phyloP scores from a whole-genome alignment of 225 moss, liverwort and hornwort species.

The Lunularia cruciata region DNA sequence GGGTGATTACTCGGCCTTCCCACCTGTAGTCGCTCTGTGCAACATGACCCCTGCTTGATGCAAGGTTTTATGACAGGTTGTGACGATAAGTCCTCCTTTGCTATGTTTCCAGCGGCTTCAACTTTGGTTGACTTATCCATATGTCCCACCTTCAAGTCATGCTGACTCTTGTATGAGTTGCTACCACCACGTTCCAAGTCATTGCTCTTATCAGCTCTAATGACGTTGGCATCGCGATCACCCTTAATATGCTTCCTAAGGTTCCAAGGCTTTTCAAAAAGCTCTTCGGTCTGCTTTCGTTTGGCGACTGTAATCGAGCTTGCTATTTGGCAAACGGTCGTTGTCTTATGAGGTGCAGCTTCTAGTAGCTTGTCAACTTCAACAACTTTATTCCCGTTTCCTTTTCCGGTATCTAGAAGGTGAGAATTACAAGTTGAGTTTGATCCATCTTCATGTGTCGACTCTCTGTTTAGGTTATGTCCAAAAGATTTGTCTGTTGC shows the following conservation, averaged over 20 bases:
- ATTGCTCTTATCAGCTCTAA: not conserved
- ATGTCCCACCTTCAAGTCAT: not conserved
- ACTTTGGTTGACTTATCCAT: not conserved
- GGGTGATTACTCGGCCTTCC: not conserved
- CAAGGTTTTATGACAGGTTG: not conserved
- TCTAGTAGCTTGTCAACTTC: not conserved
- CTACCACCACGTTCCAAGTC: not conserved
- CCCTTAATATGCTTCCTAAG: constrained; percentile 20
- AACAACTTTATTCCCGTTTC: not conserved
- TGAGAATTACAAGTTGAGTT: too few relatives aligned
- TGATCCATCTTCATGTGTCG: too few relatives aligned
- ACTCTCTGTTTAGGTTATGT: too few relatives aligned
- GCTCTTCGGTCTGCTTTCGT: constrained; percentile 25
- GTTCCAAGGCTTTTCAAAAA: constrained; percentile 38
- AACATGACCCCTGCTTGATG: not conserved
- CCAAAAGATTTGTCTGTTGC: not conserved
- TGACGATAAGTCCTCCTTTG: not conserved
- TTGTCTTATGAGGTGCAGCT: not conserved
- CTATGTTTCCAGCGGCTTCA: not conserved
- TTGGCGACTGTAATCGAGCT: not conserved
- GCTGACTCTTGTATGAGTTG: not conserved
- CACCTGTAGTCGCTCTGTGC: constrained; percentile 12
- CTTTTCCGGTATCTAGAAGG: too few relatives aligned
- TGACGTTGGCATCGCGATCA: not conserved
- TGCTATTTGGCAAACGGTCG: not conserved